A percentile compares a stretch with the other conserved stretches of the same genome.
phyloP scores from a whole-genome alignment of 495 filamentous ascomycete species.

The Penicillium argentinense region DNA sequence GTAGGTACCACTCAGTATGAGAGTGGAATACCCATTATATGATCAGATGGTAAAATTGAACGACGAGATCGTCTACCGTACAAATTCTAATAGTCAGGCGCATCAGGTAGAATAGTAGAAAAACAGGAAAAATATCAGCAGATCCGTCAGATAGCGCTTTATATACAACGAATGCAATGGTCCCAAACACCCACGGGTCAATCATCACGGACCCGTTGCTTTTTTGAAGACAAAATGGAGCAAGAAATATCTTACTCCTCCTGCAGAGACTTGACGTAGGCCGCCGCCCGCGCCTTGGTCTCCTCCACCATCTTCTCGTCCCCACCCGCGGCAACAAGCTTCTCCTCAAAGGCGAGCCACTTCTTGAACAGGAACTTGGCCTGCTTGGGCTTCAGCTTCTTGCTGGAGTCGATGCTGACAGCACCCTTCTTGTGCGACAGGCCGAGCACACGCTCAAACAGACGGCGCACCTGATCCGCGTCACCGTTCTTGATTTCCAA shows the following conservation, averaged over 20 bases:
- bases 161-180: conserved; percentile 34
- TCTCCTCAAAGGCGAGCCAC: conserved; percentile 80
- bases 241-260: conserved; percentile 33
- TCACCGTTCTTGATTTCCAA: conserved; percentile 72
- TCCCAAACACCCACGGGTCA: conserved; percentile 28
- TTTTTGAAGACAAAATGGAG: conserved; percentile 13
- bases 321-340: conserved; percentile 50
- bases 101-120: conserved; percentile 4
- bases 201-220: conserved; percentile 14
- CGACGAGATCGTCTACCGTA: background rate
- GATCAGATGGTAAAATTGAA: no score
- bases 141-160: conserved; percentile 25
- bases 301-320: conserved; percentile 69
- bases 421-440: conserved; percentile 56
- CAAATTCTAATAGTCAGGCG: background rate
- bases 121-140: conserved; percentile 14
- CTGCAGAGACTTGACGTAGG: conserved; percentile 61
- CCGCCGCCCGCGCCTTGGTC: conserved; percentile 71
- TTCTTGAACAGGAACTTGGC: conserved; percentile 81
- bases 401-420: conserved; percentile 31
- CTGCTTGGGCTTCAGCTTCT: conserved; percentile 64
- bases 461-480: conserved; percentile 63
- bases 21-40: no score
- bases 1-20: no score
- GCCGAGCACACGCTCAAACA: conserved; percentile 76